Evolutionary conservation across 352 stramenopile genomes (phyloP).

Genomic region (Globisporangium echinulatum): DNA sequence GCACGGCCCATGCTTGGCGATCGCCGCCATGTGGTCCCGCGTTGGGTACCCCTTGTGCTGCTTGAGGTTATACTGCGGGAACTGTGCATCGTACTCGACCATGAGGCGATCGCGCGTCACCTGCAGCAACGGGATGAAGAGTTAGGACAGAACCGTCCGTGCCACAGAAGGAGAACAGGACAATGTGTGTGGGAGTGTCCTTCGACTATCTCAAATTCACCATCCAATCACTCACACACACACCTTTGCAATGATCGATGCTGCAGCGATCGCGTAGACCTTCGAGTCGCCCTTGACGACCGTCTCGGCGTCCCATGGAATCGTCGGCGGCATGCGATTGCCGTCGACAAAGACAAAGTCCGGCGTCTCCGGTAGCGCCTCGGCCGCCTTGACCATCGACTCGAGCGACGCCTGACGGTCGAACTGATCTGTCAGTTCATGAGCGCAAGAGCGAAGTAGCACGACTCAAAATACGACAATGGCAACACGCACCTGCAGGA

Average conservation of each 20-base stretch:
- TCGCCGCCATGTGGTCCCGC: constrained; percentile 84
- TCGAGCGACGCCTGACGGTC: constrained; percentile 83
- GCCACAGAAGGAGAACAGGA: no score
- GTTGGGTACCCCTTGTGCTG: constrained; percentile 98
- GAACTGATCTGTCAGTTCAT: background rate
- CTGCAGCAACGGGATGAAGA: background rate
- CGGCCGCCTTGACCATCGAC: constrained; percentile 90
- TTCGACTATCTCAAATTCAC: no score
- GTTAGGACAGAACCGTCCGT: no score
- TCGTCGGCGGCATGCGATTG: constrained; percentile 89
- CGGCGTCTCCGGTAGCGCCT: constrained; percentile 39
- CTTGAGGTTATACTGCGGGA: constrained; percentile 91
- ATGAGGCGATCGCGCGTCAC: constrained; percentile 98
- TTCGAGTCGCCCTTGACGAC: constrained; percentile 94
- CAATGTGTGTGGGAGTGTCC: no score
- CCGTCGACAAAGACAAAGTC: constrained; percentile 95
- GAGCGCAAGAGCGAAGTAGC: background rate
- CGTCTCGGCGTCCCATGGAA: constrained; percentile 82
- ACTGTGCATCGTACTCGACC: constrained; percentile 90
- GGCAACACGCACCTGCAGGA: constrained; percentile 76
- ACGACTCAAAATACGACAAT: background rate
- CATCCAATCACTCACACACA: background rate
- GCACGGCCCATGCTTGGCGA: constrained; percentile 87
- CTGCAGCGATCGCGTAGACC: constrained; percentile 95
- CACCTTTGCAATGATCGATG: constrained; percentile 96